phyloP scores from a whole-genome alignment of 345 rosid species.

The Eucalyptus erythrocorys region DNA sequence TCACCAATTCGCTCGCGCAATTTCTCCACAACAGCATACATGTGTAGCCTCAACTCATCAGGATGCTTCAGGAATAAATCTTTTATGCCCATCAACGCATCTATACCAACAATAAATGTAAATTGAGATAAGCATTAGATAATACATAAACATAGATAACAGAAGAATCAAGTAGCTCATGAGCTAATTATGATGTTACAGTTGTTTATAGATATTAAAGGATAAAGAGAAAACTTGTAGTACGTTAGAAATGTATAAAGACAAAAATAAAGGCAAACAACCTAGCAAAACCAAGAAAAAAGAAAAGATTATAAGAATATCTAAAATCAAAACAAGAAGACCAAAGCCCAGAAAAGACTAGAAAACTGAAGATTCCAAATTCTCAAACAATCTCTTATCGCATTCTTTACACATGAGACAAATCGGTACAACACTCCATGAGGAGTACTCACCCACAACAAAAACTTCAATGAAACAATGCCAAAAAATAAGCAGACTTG shows the following conservation, averaged over 20 bases:
- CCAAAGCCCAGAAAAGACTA: not conserved
- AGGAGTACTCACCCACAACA: not conserved
- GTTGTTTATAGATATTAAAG: not conserved
- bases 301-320: not conserved
- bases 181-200: not conserved
- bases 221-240: not conserved
- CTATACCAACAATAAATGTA: slow-evolving; percentile 21
- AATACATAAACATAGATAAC: not conserved
- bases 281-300: not conserved
- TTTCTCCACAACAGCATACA: slow-evolving; percentile 46
- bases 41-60: slow-evolving; percentile 46
- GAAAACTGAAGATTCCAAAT: not conserved
- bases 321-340: not conserved
- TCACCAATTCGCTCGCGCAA: slow-evolving; percentile 64
- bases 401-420: not conserved
- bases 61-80: slow-evolving; percentile 64
- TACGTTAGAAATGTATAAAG: not conserved
- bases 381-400: not conserved
- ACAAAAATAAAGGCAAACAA: not conserved
- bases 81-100: slow-evolving; percentile 61
- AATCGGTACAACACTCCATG: not conserved
- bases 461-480: not conserved
- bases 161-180: not conserved
- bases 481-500: not conserved
- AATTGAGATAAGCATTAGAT: not conserved